These are phyloP conservation scores for Ustilago vetiveriae DNA, from an alignment of 1,284 basidiomycete species.

Conservation along the genomic window DNA sequence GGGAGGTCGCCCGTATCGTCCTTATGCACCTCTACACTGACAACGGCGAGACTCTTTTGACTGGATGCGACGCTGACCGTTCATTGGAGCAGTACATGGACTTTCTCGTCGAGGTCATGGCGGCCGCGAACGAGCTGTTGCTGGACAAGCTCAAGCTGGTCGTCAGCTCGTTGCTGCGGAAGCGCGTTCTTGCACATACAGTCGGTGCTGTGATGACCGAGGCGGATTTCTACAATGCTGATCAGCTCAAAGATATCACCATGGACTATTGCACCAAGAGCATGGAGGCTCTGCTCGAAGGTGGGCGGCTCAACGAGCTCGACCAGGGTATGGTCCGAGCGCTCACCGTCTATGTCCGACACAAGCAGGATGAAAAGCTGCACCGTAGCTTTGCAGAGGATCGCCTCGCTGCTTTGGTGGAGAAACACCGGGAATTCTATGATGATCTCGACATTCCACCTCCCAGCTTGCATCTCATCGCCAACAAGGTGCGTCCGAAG, in stretches of 20 bases:
- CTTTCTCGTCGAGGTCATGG: constrained; percentile 86
- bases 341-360: constrained; percentile 74
- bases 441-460: constrained; percentile 80
- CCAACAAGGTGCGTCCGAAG: constrained; percentile 53
- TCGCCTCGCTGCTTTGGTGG: constrained; percentile 74
- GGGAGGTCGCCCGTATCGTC: constrained; percentile 80
- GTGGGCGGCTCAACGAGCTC: constrained; percentile 78
- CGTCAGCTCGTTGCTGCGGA: constrained; percentile 73
- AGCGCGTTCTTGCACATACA: constrained; percentile 79
- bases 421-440: constrained; percentile 80
- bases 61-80: constrained; percentile 64
- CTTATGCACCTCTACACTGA: constrained; percentile 84
- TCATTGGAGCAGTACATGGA: constrained; percentile 82
- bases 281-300: constrained; percentile 87
- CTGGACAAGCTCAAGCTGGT: constrained; percentile 84
- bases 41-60: constrained; percentile 76
- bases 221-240: constrained; percentile 81
- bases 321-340: constrained; percentile 76
- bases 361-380: constrained; percentile 76
- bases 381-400: constrained; percentile 75
- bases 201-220: constrained; percentile 83
- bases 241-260: constrained; percentile 76
- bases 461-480: constrained; percentile 67
- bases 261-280: constrained; percentile 85
- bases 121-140: constrained; percentile 86